These are phyloP conservation scores for Scutellaria baicalensis DNA, from an alignment of 257 asterid genomes.

Conservation along the genomic window DNA sequence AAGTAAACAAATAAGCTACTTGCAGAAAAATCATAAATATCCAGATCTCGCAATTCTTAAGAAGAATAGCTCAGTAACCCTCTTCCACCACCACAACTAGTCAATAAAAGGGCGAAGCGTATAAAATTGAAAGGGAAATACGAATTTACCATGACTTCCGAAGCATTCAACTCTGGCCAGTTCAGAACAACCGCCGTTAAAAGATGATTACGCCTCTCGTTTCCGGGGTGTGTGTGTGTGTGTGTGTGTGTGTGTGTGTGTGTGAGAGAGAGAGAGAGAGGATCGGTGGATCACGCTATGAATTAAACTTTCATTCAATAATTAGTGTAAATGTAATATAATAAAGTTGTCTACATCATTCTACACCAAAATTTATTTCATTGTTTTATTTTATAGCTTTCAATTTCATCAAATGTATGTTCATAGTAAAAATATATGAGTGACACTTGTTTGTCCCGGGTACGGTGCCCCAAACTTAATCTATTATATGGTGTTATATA, in stretches of 20 bases:
- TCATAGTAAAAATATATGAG: too few species aligned
- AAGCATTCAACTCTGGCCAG: constrained; percentile 1
- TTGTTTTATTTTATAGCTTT: too few species aligned
- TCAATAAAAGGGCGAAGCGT: background rate
- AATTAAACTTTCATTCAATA: too few species aligned
- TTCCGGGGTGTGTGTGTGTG: background rate
- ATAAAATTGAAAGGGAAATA: background rate
- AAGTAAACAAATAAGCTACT: background rate
- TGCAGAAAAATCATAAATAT: background rate
- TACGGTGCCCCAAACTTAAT: too few species aligned
- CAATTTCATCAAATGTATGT: too few species aligned
- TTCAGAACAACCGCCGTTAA: background rate
- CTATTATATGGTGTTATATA: too few species aligned
- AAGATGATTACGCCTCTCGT: background rate
- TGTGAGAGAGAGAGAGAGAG: background rate
- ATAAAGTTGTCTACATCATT: too few species aligned
- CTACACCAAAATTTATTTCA: too few species aligned
- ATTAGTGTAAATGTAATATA: too few species aligned
- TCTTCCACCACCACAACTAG: background rate
- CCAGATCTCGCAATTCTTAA: constrained; percentile 8
- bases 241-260: constrained; percentile 3
- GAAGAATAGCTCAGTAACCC: background rate
- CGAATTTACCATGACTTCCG: constrained; percentile 19
- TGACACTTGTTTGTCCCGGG: too few species aligned
- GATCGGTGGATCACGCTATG: background rate